A percentile compares a stretch with the other conserved stretches of the same genome.
Conservation (phyloP, 305 asterid genomes). For the Fraxinus greggii region DNA sequence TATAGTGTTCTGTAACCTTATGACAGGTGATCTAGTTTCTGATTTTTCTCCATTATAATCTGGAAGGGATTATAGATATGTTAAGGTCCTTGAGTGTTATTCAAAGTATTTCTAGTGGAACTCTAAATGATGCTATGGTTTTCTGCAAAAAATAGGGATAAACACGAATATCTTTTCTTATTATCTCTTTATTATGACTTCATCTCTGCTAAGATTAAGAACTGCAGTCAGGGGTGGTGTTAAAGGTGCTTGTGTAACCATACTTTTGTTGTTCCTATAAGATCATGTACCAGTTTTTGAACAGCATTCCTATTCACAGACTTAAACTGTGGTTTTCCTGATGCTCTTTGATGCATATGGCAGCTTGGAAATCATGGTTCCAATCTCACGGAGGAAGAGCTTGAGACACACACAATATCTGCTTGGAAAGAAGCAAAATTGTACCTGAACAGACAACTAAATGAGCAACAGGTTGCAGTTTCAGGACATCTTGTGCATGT, state of each 20-base stretch:
- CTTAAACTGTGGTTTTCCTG: slow-evolving; percentile 10
- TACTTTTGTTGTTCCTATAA: not conserved
- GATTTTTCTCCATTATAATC: not conserved
- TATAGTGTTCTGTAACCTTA: not conserved
- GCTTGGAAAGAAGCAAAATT: slow-evolving; percentile 93
- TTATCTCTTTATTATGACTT: not conserved
- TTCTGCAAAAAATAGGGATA: not conserved
- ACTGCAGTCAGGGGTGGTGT: not conserved
- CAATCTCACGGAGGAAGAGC: slow-evolving; percentile 95
- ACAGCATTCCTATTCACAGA: not conserved
- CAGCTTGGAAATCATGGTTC: slow-evolving; percentile 96
- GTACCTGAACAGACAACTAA: slow-evolving; percentile 54
- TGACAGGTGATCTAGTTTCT: not conserved
- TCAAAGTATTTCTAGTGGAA: not conserved
- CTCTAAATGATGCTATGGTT: not conserved
- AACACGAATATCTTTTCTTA: not conserved
- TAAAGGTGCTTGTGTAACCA: not conserved
- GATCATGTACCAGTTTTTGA: slow-evolving; percentile 10
- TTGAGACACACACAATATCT: slow-evolving; percentile 90
- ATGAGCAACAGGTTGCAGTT: slow-evolving; percentile 48
- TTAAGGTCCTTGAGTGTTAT: not conserved
- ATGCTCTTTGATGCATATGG: slow-evolving; percentile 28
- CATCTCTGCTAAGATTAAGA: not conserved
- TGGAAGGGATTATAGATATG: not conserved
- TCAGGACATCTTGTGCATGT: slow-evolving; percentile 75